Conservation (phyloP, 148 eudicot species). For the Rhododendron ferrugineum region DNA sequence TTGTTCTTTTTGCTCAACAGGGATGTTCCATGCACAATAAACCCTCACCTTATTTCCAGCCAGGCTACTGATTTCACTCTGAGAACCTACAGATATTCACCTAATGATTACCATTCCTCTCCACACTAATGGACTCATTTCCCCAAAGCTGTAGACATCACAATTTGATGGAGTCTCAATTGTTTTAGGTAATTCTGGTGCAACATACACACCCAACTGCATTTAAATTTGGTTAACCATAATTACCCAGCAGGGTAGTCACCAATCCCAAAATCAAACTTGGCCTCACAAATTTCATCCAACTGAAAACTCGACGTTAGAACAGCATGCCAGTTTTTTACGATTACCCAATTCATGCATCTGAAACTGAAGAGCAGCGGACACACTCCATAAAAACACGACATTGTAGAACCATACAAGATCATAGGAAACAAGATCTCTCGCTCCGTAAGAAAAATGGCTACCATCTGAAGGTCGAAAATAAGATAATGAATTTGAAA, state of each 20-base stretch:
- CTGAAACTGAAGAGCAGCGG: not conserved
- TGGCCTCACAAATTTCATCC: not conserved
- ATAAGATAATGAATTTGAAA: not conserved
- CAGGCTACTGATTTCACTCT: not conserved
- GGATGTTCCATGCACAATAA: not conserved
- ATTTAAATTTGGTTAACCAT: not conserved
- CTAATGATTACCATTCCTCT: not conserved
- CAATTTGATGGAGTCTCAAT: not conserved
- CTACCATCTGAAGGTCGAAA: not conserved
- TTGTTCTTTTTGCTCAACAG: not conserved
- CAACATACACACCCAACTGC: not conserved
- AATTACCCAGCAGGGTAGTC: not conserved
- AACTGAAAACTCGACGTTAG: not conserved
- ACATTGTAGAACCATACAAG: not conserved
- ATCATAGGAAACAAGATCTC: not conserved
- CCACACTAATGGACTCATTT: not conserved
- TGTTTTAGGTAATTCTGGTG: not conserved
- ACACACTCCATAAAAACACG: not conserved
- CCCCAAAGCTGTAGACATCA: not conserved
- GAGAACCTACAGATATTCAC: not conserved
- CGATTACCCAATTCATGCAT: not conserved
- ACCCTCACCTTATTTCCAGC: constrained; percentile 2
- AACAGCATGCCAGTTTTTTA: not conserved
- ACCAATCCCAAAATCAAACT: not conserved
- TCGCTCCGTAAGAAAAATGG: not conserved